Base-by-base conservation (phyloP, 139 green algal genomes). In the Desmodesmus armatus region DNA sequence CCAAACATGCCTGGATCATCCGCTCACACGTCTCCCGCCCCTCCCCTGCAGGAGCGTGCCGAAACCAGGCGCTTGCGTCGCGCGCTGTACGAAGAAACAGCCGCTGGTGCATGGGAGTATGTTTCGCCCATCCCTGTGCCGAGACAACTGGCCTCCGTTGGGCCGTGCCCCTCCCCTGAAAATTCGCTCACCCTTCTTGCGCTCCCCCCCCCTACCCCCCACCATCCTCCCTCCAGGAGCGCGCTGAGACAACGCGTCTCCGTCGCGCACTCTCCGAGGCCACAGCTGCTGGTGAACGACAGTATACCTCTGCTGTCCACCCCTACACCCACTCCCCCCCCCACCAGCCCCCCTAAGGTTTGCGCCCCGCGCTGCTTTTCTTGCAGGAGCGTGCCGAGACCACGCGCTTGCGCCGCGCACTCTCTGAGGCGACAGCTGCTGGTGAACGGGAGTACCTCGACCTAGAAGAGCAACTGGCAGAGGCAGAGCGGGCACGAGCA, bases 391-490 rank as follows among this genome's bases (percentile, higher is more conserved):
- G 70, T 13, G 80, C 51, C 40, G 66, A 80, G 55, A 35, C 60
- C 27, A 27, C 67, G 11, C 67, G 51, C 4, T 51, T 86, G 25
- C 53, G 58, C 35, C 66, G 40, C 27, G 49, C 47, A 0, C 80
- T 86, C 4, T 43, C 80, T 49, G 80, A 86, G 53, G 43, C 80
- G 17, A 75, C 62, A 67, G 80, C 69, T 35, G 70, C 69, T 37
- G 29, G 49, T 3, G 66, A 86, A 51, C 80, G 80, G 31, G 80
- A 86, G 80, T 86, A 80, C 49, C 37, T 86, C 7, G 80, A 86
- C 51, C 69, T 86, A 17, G 80, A 86, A 39, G 51, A 86, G 69
- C 80, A 86, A 51, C 70, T 86, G 13, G 80, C 80, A 43, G 80
- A 86, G 19, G 69, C 80, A 23, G 80, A 86, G 31, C 80, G 80